Conservation (phyloP, 2,329 filamentous ascomycete genomes). For the Immersiporthe knoxdaviesiana region DNA sequence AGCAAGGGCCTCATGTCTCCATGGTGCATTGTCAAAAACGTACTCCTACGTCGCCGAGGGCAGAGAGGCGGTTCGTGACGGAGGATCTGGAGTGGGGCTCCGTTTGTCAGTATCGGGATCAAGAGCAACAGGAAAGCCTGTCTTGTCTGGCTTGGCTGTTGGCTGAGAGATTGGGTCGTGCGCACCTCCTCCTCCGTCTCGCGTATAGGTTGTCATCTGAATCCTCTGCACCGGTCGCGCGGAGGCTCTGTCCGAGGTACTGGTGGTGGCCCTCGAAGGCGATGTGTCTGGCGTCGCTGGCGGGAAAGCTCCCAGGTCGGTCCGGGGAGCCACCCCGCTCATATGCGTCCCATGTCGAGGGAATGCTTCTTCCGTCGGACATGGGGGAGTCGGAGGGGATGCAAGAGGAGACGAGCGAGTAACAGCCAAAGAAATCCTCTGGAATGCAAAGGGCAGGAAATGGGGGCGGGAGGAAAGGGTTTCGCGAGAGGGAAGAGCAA, state of each 20-base stretch:
- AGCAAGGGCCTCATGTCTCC: neutral
- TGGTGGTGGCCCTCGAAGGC: conserved; percentile 51
- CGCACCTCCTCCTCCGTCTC: conserved; percentile 46
- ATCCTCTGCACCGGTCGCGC: conserved; percentile 39
- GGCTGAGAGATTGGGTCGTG: conserved; percentile 38
- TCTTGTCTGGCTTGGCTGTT: neutral
- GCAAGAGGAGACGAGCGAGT: neutral
- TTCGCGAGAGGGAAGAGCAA: no score
- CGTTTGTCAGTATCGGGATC: conserved; percentile 4
- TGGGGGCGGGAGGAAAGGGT: neutral
- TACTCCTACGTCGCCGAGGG: conserved; percentile 68
- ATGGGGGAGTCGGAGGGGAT: conserved; percentile 10
- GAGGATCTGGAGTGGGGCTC: conserved; percentile 53
- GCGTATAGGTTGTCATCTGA: conserved; percentile 34
- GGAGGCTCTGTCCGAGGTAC: conserved; percentile 45
- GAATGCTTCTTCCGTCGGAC: conserved; percentile 37
- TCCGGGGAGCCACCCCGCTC: conserved; percentile 46
- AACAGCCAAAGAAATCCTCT: neutral
- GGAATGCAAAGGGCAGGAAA: neutral
- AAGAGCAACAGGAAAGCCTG: neutral
- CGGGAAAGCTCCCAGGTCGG: conserved; percentile 45
- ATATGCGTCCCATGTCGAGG: conserved; percentile 52
- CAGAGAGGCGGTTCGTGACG: conserved; percentile 58
- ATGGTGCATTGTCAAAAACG: neutral
- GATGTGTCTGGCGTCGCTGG: conserved; percentile 45